Evolutionary conservation across 1,284 basidiomycete species (phyloP).

Genomic region (Cronartium ribicola): DNA sequence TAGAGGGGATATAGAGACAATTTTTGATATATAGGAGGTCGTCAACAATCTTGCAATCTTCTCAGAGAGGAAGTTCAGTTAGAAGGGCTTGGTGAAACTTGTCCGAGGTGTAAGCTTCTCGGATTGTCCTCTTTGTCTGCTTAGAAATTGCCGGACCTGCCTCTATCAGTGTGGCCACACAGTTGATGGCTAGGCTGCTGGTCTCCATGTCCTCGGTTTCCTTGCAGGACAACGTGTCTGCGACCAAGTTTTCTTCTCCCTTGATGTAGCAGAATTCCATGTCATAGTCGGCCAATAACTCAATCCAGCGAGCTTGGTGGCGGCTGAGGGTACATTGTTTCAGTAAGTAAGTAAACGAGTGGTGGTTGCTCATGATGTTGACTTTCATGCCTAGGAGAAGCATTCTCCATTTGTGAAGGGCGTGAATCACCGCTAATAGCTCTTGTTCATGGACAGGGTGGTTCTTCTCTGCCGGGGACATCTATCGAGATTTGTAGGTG

Average conservation of each 20-base stretch:
- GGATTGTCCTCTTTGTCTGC: no score
- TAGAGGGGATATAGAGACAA: no score
- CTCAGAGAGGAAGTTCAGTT: no score
- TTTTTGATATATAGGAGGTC: no score
- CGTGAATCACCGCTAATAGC: conserved; percentile 39
- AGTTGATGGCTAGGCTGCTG: no score
- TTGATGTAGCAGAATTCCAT: conserved; percentile 50
- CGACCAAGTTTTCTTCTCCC: conserved; percentile 52
- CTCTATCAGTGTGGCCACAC: no score
- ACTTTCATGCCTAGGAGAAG: conserved; percentile 48
- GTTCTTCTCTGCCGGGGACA: conserved; percentile 37
- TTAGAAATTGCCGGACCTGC: no score
- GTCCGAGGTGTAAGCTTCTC: no score
- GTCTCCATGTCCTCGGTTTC: no score
- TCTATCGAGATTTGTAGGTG: conserved; percentile 38
- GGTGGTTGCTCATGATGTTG: no score
- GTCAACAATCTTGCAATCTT: no score
- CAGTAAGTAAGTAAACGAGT: conserved; percentile 53
- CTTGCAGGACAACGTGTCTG: conserved; percentile 52
- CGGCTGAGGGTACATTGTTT: conserved; percentile 52
- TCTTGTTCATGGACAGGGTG: conserved; percentile 43
- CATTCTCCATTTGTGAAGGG: conserved; percentile 40
- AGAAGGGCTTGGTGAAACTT: no score
- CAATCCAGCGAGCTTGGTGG: conserved; percentile 53
- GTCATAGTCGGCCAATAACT: conserved; percentile 52